Conservation (phyloP, 2,329 filamentous ascomycete genomes). For the Fusarium mundagurra region DNA sequence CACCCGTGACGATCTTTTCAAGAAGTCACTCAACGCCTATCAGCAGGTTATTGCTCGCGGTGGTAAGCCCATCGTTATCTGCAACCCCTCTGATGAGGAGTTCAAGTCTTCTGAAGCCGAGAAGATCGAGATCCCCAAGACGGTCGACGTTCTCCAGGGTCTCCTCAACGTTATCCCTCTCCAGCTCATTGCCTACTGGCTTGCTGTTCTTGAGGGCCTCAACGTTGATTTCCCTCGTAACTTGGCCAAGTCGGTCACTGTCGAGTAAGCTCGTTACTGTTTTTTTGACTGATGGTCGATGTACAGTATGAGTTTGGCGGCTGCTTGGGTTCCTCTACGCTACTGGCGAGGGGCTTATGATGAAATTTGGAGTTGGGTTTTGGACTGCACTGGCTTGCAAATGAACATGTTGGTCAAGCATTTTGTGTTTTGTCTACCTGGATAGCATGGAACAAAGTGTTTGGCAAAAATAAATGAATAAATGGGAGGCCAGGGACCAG, state of each 20-base stretch:
- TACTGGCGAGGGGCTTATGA: constrained; percentile 38
- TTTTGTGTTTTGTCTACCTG: constrained; percentile 36
- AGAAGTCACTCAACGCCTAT: constrained; percentile 99
- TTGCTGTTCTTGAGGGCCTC: constrained; percentile 92
- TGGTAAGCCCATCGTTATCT: constrained; percentile 98
- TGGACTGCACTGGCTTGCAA: constrained; percentile 42
- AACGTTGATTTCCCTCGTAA: constrained; percentile 99
- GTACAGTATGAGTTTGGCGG: constrained; percentile 34
- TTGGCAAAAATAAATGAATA: constrained; percentile 38
- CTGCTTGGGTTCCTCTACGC: constrained; percentile 31
- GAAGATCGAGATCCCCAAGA: constrained; percentile 97
- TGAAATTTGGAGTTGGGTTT: constrained; percentile 44
- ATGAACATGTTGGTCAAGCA: constrained; percentile 34
- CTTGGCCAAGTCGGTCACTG: constrained; percentile 97
- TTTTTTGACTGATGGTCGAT: constrained; percentile 25
- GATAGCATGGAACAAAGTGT: constrained; percentile 34
- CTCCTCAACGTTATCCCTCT: constrained; percentile 97
- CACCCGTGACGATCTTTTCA: constrained; percentile 94
- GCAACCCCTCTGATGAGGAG: constrained; percentile 89
- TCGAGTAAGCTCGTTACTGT: constrained; percentile 74
- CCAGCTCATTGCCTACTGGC: constrained; percentile 98
- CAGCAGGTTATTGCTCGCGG: constrained; percentile 98
- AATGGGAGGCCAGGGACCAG: constrained; percentile 35
- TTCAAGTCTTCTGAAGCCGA: constrained; percentile 89
- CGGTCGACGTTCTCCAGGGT: constrained; percentile 94